phyloP scores from a whole-genome alignment of 805 yeast species.

The Schwanniomyces polymorphus region DNA sequence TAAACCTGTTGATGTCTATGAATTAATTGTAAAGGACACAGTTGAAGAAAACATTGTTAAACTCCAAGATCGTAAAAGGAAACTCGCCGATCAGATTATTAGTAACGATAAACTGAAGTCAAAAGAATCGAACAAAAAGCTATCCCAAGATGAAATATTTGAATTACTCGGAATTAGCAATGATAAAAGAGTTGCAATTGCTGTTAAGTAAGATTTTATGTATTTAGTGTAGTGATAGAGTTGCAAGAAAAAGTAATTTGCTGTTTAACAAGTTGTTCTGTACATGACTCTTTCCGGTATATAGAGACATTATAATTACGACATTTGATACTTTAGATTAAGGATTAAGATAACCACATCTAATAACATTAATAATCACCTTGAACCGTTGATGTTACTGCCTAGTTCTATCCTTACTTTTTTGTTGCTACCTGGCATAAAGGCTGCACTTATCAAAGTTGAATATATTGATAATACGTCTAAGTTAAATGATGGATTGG shows the following conservation, averaged over 20 bases:
- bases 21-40: conserved; percentile 73
- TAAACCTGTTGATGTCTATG: conserved; percentile 61
- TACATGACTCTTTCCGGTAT: neutral
- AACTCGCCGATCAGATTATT: conserved; percentile 65
- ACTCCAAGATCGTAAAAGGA: conserved; percentile 76
- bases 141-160: conserved; percentile 3
- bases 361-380: neutral
- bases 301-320: neutral
- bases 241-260: neutral
- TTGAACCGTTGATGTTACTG: neutral
- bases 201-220: neutral
- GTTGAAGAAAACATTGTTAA: conserved; percentile 82
- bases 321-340: neutral
- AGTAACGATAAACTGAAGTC: neutral
- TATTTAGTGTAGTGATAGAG: neutral
- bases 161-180: conserved; percentile 1
- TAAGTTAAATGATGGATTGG: neutral
- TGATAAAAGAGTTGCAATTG: neutral
- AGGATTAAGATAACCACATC: neutral
- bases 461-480: neutral
- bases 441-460: neutral
- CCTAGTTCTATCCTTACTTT: neutral
- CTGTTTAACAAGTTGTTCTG: neutral
- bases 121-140: neutral
- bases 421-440: neutral